Conservation (phyloP, 345 rosid genomes). For the Citrus medica region DNA sequence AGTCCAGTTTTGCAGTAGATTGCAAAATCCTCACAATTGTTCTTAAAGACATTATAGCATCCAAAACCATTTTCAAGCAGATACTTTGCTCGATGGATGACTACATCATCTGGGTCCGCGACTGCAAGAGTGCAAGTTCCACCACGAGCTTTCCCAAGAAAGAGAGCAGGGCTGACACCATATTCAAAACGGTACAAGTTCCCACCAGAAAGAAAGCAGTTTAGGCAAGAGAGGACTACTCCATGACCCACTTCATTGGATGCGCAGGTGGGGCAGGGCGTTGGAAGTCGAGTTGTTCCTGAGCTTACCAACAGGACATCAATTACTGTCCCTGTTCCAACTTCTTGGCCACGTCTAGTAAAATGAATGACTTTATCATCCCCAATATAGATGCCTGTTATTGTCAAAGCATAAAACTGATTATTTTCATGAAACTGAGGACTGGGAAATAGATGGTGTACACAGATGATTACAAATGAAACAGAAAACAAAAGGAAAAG, state of each 20-base stretch:
- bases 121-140: conserved; percentile 91
- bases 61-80: conserved; percentile 86
- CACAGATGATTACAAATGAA: neutral
- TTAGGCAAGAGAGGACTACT: conserved; percentile 74
- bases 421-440: neutral
- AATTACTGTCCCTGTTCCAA: conserved; percentile 79
- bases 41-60: conserved; percentile 73
- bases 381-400: conserved; percentile 77
- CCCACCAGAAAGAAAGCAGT: conserved; percentile 90
- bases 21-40: conserved; percentile 82
- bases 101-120: conserved; percentile 45
- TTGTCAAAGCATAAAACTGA: neutral
- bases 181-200: conserved; percentile 74
- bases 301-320: conserved; percentile 76
- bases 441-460: neutral
- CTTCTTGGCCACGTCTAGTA: conserved; percentile 89
- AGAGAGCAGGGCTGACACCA: conserved; percentile 69
- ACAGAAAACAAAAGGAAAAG: neutral
- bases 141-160: conserved; percentile 82
- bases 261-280: conserved; percentile 65
- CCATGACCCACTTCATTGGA: conserved; percentile 53
- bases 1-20: conserved; percentile 85
- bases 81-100: conserved; percentile 68
- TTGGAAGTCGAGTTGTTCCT: conserved; percentile 46
- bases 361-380: conserved; percentile 80